phyloP scores from a whole-genome alignment of 148 eudicot species.

The Vaccinium darrowii region DNA sequence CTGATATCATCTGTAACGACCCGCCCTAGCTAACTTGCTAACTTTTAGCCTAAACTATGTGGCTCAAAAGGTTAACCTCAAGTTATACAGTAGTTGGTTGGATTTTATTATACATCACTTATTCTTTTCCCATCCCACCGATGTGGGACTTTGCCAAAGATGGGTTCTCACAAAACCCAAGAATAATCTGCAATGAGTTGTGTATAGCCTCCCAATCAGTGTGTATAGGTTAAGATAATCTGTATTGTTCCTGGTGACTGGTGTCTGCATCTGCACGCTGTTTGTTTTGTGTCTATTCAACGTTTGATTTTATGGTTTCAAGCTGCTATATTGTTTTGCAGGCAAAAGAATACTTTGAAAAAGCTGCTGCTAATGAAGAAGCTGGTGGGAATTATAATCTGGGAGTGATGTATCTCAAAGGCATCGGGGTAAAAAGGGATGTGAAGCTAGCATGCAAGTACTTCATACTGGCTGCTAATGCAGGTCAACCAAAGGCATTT shows the following conservation, averaged over 20 bases:
- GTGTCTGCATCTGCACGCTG: neutral
- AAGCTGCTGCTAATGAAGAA: conserved; percentile 81
- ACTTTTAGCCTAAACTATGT: too few relatives aligned
- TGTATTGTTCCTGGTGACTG: neutral
- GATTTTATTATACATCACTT: too few relatives aligned
- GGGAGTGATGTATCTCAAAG: conserved; percentile 93
- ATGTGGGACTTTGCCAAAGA: too few relatives aligned
- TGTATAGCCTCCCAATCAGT: too few relatives aligned
- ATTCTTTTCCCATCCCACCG: too few relatives aligned
- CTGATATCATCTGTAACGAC: too few relatives aligned
- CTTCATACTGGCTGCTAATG: conserved; percentile 67
- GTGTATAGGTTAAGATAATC: neutral
- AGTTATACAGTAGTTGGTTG: too few relatives aligned
- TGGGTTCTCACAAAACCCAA: too few relatives aligned
- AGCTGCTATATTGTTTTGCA: conserved; percentile 26
- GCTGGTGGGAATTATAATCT: conserved; percentile 88
- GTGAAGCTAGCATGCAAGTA: conserved; percentile 68
- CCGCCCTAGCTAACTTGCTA: too few relatives aligned
- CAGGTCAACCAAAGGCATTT: conserved; percentile 91
- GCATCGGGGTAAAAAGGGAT: conserved; percentile 81
- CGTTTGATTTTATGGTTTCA: neutral
- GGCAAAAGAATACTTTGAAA: conserved; percentile 94
- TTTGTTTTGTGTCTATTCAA: neutral
- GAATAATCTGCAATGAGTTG: too few relatives aligned
- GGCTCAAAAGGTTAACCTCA: too few relatives aligned